Evolutionary conservation across 2,329 filamentous ascomycete genomes (phyloP).

Genomic region (Venturiaceae sp.): DNA sequence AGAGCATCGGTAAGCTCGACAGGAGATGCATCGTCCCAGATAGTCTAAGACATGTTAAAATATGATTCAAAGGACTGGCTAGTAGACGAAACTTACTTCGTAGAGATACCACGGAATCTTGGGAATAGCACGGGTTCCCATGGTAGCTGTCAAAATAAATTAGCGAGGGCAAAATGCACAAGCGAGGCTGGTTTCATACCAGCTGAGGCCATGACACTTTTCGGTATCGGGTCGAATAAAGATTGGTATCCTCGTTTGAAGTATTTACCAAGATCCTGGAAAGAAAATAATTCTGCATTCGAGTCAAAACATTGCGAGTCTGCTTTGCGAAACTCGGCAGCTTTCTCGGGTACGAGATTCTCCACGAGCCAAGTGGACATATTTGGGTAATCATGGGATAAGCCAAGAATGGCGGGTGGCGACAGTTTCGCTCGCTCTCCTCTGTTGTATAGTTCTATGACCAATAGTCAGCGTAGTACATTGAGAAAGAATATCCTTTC

Average conservation of each 20-base stretch:
- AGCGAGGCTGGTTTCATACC: background rate
- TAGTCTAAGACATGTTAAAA: background rate
- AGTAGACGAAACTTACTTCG: background rate
- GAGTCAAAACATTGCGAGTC: slow-evolving; percentile 1
- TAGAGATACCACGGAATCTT: slow-evolving; percentile 7
- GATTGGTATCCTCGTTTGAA: slow-evolving; percentile 2
- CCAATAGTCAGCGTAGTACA: background rate
- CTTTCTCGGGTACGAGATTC: slow-evolving; percentile 1
- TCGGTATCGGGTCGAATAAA: background rate
- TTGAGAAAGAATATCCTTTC: background rate
- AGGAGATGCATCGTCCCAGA: slow-evolving; percentile 6
- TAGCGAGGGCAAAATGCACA: background rate
- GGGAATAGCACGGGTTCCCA: background rate
- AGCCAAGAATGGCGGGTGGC: background rate
- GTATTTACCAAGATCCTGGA: background rate
- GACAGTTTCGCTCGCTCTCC: background rate
- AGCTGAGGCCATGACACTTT: background rate
- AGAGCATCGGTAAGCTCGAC: background rate
- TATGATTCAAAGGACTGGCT: background rate
- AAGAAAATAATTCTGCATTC: background rate
- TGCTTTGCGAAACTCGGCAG: slow-evolving; percentile 4
- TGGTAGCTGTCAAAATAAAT: background rate
- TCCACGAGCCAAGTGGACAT: slow-evolving; percentile 3
- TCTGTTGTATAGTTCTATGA: background rate
- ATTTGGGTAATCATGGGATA: slow-evolving; percentile 7